A percentile compares a stretch with the other conserved stretches of the same genome.
Evolutionary conservation across 2,329 filamentous ascomycete genomes (phyloP).

Genomic region (Xenosphaeropsis pyriputrescens): DNA sequence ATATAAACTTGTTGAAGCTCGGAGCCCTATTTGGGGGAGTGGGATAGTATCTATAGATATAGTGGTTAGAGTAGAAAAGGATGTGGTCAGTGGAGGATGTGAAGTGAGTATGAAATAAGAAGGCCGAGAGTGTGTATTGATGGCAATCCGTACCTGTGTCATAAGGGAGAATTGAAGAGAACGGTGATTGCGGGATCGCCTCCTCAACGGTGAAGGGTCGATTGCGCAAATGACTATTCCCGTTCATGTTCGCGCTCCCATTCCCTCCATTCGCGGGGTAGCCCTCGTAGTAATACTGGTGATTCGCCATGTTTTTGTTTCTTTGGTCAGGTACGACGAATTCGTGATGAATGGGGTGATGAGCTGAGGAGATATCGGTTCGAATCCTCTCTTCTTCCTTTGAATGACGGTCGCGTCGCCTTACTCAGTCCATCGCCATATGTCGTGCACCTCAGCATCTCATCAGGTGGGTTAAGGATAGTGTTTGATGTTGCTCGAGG

Average conservation of each 20-base stretch:
- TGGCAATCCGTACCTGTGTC: conserved; percentile 41
- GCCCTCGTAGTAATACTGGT: conserved; percentile 11
- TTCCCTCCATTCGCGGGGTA: conserved; percentile 8
- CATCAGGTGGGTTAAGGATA: too few species aligned
- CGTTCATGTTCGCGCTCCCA: conserved; percentile 5
- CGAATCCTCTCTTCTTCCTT: too few species aligned
- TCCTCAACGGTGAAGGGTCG: conserved; percentile 50
- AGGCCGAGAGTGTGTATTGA: conserved; percentile 1
- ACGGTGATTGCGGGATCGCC: conserved; percentile 68
- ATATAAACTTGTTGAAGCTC: conserved; percentile 34
- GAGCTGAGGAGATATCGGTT: background rate
- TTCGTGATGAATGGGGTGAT: too few species aligned
- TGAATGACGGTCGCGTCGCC: too few species aligned
- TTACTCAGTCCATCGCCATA: too few species aligned
- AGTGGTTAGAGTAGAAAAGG: conserved; percentile 7
- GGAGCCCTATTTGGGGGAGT: conserved; percentile 42
- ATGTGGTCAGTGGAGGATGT: background rate
- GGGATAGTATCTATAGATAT: conserved; percentile 43
- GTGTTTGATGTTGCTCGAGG: too few species aligned
- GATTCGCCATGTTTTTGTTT: conserved; percentile 10
- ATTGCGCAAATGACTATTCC: conserved; percentile 14
- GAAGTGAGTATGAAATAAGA: background rate
- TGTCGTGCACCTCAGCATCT: too few species aligned
- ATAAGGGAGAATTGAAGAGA: conserved; percentile 68
- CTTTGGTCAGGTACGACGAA: too few species aligned